Conservation (phyloP, 2,329 filamentous ascomycete species). For the Bretziella fagacearum region DNA sequence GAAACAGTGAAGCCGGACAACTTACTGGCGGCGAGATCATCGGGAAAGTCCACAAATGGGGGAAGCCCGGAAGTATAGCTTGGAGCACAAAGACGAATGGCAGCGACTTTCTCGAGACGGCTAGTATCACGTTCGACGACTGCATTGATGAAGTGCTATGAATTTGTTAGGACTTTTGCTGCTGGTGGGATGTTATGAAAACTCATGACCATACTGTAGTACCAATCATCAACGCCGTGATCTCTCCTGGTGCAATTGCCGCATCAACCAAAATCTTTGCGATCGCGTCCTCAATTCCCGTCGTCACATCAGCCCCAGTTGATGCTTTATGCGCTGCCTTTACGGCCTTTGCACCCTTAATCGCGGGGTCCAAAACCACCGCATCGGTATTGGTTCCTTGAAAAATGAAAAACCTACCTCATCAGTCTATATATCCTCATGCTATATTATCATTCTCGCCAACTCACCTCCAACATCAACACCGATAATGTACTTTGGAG, state of each 20-base stretch:
- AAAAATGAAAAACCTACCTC: no score
- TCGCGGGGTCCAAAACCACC: constrained; percentile 30
- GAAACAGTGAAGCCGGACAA: background rate
- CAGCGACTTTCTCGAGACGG: constrained; percentile 33
- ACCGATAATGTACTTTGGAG: constrained; percentile 21
- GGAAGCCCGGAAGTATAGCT: constrained; percentile 25
- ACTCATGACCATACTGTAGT: constrained; percentile 24
- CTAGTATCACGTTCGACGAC: constrained; percentile 35
- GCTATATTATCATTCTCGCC: background rate
- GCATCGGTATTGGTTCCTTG: constrained; percentile 36
- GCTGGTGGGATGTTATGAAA: background rate
- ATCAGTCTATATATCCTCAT: background rate
- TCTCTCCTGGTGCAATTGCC: constrained; percentile 19
- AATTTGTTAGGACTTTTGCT: background rate
- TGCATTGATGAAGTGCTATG: constrained; percentile 38
- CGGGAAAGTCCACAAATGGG: constrained; percentile 37
- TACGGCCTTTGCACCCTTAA: constrained; percentile 14
- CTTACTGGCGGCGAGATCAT: constrained; percentile 22
- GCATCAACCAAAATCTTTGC: constrained; percentile 4
- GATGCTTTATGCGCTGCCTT: constrained; percentile 27
- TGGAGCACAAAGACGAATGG: constrained; percentile 36
- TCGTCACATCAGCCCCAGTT: constrained; percentile 31
- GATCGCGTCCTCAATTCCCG: constrained; percentile 24
- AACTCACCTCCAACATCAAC: constrained; percentile 24
- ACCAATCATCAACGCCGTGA: constrained; percentile 35